A percentile compares a stretch with the other conserved stretches of the same genome.
phyloP scores from a whole-genome alignment of 495 filamentous ascomycete species.

The Neurospora sp. region DNA sequence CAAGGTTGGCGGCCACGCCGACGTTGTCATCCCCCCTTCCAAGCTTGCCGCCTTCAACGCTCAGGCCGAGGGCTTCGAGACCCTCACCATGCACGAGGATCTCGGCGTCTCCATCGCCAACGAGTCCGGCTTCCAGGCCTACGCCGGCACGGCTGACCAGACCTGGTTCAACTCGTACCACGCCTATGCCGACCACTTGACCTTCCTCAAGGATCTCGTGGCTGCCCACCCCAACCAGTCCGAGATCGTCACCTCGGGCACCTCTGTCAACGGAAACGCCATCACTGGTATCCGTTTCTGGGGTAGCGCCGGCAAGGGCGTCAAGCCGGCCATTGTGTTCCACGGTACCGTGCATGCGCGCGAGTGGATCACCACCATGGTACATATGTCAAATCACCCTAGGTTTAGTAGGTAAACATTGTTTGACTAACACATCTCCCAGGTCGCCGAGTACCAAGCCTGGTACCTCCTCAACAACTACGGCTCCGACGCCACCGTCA shows the following conservation, averaged over 20 bases:
- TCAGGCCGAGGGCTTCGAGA: constrained; percentile 11
- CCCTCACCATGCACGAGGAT: constrained; percentile 22
- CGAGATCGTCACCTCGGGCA: constrained; percentile 42
- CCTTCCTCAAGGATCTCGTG: constrained; percentile 42
- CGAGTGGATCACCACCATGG: constrained; percentile 52
- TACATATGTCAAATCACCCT: constrained; percentile 1
- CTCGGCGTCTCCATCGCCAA: constrained; percentile 19
- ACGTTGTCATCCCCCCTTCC: constrained; percentile 22
- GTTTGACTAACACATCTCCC: not conserved
- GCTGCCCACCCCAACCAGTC: constrained; percentile 38
- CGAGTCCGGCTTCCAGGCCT: constrained; percentile 13
- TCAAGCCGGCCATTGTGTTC: constrained; percentile 48
- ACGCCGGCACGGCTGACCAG: constrained; percentile 8
- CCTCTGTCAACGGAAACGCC: constrained; percentile 38
- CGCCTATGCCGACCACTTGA: constrained; percentile 43
- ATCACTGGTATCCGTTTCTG: constrained; percentile 53
- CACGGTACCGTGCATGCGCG: constrained; percentile 55
- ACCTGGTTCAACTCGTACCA: constrained; percentile 53
- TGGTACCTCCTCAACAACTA: constrained; percentile 44
- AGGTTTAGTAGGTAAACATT: too few relatives aligned
- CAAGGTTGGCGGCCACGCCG: constrained; percentile 11
- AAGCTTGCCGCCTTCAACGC: constrained; percentile 13
- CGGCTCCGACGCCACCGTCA: constrained; percentile 27
- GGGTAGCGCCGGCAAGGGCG: constrained; percentile 41
- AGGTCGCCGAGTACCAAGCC: constrained; percentile 44